Conservation (phyloP, 192 early-diverging fungal species). For the Podila clonocystis region DNA sequence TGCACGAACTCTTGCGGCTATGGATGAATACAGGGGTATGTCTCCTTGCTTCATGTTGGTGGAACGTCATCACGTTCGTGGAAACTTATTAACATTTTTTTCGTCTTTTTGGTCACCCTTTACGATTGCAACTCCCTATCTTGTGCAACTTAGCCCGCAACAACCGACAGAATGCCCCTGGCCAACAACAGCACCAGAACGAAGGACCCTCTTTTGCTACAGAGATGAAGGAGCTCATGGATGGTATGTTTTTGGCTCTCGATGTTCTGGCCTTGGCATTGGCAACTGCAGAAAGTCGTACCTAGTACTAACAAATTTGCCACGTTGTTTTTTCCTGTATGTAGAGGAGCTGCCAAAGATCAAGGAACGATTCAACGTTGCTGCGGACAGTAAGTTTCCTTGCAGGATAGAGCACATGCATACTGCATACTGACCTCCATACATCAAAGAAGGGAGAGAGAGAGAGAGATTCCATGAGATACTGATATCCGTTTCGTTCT, state of each 20-base stretch:
- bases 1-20: slow-evolving; percentile 58
- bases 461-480: background rate
- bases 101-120: background rate
- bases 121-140: background rate
- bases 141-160: slow-evolving; percentile 25
- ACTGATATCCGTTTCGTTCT: no score
- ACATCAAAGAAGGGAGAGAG: no score
- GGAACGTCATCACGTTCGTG: slow-evolving; percentile 7
- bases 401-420: background rate
- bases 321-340: slow-evolving; percentile 2
- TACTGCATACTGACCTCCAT: background rate
- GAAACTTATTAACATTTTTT: background rate
- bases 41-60: slow-evolving; percentile 1
- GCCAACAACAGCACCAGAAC: slow-evolving; percentile 54
- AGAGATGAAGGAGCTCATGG: slow-evolving; percentile 52
- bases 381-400: slow-evolving; percentile 59
- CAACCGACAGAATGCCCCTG: slow-evolving; percentile 20
- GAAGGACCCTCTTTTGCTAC: slow-evolving; percentile 38
- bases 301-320: background rate
- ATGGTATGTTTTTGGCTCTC: slow-evolving; percentile 21
- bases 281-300: background rate
- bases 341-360: slow-evolving; percentile 65
- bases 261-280: background rate
- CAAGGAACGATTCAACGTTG: slow-evolving; percentile 65
- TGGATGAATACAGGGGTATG: slow-evolving; percentile 55